A percentile compares a stretch with the other conserved stretches of the same genome.
Conservation (phyloP, 169 alveolate species). For the Eimeria acervulina region DNA sequence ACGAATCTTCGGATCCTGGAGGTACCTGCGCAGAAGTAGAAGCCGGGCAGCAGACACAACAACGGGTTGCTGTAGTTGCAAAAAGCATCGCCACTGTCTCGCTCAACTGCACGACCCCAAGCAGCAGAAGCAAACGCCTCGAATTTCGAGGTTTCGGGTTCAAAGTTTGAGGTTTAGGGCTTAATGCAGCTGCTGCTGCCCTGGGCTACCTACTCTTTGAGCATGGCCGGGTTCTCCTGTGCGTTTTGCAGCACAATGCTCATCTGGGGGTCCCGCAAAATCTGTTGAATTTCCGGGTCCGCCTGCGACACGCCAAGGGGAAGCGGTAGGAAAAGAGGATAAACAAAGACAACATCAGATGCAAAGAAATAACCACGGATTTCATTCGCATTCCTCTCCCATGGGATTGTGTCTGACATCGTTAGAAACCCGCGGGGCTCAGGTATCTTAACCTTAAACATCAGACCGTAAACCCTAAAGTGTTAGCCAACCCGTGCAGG, state of each 20-base stretch:
- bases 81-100: neutral
- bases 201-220: constrained; percentile 74
- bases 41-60: neutral
- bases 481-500: too few species aligned
- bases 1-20: constrained; percentile 97
- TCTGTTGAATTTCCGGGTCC: constrained; percentile 99
- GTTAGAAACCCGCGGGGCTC: too few species aligned
- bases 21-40: constrained; percentile 85
- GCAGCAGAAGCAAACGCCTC: neutral
- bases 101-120: neutral
- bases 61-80: neutral
- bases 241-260: constrained; percentile 93
- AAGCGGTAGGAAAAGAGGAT: neutral
- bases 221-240: constrained; percentile 91
- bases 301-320: constrained; percentile 89
- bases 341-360: neutral
- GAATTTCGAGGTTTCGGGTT: too few species aligned
- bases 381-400: too few species aligned
- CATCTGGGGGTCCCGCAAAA: constrained; percentile 98
- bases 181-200: neutral
- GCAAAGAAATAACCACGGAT: neutral
- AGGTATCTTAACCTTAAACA: neutral
- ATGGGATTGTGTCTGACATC: too few species aligned
- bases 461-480: neutral
- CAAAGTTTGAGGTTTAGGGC: too few species aligned